Percentiles rank a stretch among this genome's conserved stretches.
Evolutionary conservation across 2,329 filamentous ascomycete species (phyloP).

Genomic region (Alternaria sp.): DNA sequence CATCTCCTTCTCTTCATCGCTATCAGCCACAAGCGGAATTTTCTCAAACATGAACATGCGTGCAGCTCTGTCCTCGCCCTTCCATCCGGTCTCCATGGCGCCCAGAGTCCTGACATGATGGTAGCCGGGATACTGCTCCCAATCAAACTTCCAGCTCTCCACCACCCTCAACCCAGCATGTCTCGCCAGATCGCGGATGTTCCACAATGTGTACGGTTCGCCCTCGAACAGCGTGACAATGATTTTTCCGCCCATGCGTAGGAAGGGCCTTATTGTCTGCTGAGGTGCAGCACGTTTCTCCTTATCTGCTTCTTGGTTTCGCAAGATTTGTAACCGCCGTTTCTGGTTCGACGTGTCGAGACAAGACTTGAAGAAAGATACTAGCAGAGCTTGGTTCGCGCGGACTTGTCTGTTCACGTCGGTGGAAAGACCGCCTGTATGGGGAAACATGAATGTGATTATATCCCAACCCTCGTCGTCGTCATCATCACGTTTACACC

Average conservation of each 20-base stretch:
- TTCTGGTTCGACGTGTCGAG: constrained; percentile 29
- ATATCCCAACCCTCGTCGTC: constrained; percentile 68
- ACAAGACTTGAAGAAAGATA: constrained; percentile 43
- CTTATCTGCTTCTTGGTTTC: constrained; percentile 14
- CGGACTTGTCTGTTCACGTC: constrained; percentile 95
- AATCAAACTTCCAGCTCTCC: constrained; percentile 74
- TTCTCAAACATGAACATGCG: constrained; percentile 59
- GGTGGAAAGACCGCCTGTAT: constrained; percentile 89
- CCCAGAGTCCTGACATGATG: constrained; percentile 77
- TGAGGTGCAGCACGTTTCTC: neutral
- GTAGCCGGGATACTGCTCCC: constrained; percentile 76
- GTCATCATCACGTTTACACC: constrained; percentile 30
- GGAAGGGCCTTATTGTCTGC: constrained; percentile 49
- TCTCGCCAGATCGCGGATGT: constrained; percentile 84
- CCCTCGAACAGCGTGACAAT: constrained; percentile 91
- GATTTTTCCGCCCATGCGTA: constrained; percentile 66
- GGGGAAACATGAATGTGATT: constrained; percentile 96
- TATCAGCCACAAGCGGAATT: constrained; percentile 39
- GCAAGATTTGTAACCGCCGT: constrained; percentile 24
- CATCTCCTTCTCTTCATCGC: constrained; percentile 34
- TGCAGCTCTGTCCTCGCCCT: constrained; percentile 58
- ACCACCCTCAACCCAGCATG: constrained; percentile 77
- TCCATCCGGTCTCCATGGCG: constrained; percentile 60
- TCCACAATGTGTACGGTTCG: constrained; percentile 96
- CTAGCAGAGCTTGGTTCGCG: constrained; percentile 67